A percentile compares a stretch with the other conserved stretches of the same genome.
These are phyloP conservation scores for Dryadomyces quercivorus DNA, from an alignment of 2,329 filamentous ascomycete genomes.

Conservation along the genomic window DNA sequence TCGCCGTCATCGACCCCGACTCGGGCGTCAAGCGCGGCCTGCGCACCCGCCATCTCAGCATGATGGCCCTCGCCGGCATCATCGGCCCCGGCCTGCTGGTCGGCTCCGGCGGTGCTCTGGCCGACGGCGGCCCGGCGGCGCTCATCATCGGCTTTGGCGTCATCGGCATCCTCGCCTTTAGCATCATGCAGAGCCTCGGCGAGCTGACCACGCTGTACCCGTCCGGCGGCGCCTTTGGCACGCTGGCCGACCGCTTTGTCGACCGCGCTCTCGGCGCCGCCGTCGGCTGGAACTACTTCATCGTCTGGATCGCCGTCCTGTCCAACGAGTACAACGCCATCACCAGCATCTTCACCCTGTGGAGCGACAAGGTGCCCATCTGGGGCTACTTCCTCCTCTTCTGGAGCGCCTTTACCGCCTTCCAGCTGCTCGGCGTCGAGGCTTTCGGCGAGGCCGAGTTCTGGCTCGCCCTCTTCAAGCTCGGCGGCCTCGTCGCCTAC, in stretches of 20 bases:
- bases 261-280: slow-evolving; percentile 58
- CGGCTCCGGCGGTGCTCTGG: slow-evolving; percentile 56
- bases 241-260: slow-evolving; percentile 56
- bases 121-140: slow-evolving; percentile 57
- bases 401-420: slow-evolving; percentile 53
- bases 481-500: slow-evolving; percentile 56
- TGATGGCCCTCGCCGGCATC: slow-evolving; percentile 52
- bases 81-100: slow-evolving; percentile 62
- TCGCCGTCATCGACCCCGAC: slow-evolving; percentile 40
- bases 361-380: slow-evolving; percentile 46
- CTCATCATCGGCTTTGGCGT: slow-evolving; percentile 62
- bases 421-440: slow-evolving; percentile 61
- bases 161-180: slow-evolving; percentile 56
- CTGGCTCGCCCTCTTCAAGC: slow-evolving; percentile 63
- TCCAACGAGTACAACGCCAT: slow-evolving; percentile 62
- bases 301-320: slow-evolving; percentile 53
- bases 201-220: slow-evolving; percentile 65
- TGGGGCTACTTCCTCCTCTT: slow-evolving; percentile 65
- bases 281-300: slow-evolving; percentile 61
- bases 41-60: slow-evolving; percentile 54
- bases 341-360: slow-evolving; percentile 53
- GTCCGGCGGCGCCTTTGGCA: slow-evolving; percentile 59
- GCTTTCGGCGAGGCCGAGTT: slow-evolving; percentile 72
- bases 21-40: slow-evolving; percentile 57
- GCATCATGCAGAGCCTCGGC: slow-evolving; percentile 61